phyloP scores from a whole-genome alignment of 805 yeast genomes.

The Yamadazyma nakazawae region DNA sequence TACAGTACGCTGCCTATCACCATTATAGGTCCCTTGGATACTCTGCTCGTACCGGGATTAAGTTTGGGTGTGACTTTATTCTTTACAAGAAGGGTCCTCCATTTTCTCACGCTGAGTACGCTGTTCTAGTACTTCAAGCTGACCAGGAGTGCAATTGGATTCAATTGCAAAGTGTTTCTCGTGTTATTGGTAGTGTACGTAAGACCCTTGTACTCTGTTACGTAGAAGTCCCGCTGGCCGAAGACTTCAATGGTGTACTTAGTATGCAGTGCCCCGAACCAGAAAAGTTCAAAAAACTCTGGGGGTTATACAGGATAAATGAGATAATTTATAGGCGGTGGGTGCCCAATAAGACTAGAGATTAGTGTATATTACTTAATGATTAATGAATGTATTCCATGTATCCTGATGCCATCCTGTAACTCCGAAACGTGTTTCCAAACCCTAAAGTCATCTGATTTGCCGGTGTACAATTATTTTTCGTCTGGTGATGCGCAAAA shows the following conservation, averaged over 20 bases:
- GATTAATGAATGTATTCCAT: background rate
- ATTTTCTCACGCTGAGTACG: constrained; percentile 88
- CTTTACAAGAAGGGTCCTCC: constrained; percentile 93
- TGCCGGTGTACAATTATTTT: background rate
- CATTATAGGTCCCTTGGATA: constrained; percentile 87
- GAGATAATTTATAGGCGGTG: constrained; percentile 77
- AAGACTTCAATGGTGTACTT: constrained; percentile 21
- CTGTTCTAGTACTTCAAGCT: constrained; percentile 51
- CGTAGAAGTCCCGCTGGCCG: constrained; percentile 53
- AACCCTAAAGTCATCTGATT: background rate
- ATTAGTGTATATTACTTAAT: constrained; percentile 32
- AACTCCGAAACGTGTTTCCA: background rate
- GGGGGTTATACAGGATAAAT: constrained; percentile 48
- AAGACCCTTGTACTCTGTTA: constrained; percentile 70
- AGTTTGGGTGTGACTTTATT: constrained; percentile 85
- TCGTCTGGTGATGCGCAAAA: constrained; percentile 2
- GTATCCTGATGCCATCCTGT: too few species aligned
- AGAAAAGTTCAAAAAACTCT: constrained; percentile 23
- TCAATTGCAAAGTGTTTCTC: constrained; percentile 54
- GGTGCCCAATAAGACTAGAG: constrained; percentile 83
- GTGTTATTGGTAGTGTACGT: constrained; percentile 86
- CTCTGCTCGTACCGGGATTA: constrained; percentile 90
- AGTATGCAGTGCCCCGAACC: constrained; percentile 11
- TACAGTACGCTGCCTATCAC: constrained; percentile 72
- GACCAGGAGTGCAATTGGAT: constrained; percentile 46